These are phyloP conservation scores for Alternaria sp. DNA, from an alignment of 2,329 filamentous ascomycete species.

Conservation along the genomic window DNA sequence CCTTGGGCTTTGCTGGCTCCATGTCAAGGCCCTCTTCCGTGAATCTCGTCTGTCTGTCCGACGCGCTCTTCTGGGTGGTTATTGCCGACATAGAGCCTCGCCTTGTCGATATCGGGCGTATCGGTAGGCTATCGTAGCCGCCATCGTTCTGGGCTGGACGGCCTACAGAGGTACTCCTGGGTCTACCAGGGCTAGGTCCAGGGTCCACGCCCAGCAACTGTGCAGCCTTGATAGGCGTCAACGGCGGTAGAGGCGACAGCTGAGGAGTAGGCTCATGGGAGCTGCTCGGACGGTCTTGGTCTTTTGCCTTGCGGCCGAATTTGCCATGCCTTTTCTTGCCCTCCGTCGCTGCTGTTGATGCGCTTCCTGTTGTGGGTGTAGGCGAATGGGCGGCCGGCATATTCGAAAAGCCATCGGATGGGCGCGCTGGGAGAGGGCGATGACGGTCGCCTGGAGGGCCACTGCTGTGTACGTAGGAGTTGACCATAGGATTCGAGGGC, in stretches of 20 bases:
- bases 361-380: slow-evolving; percentile 1
- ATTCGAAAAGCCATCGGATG: background rate
- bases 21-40: slow-evolving; percentile 16
- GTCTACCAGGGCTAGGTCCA: background rate
- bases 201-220: slow-evolving; percentile 25
- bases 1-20: slow-evolving; percentile 11
- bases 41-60: slow-evolving; percentile 8
- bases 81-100: slow-evolving; percentile 3
- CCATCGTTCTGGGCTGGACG: slow-evolving; percentile 2
- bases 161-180: background rate
- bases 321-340: slow-evolving; percentile 26
- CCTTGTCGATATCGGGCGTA: slow-evolving; percentile 8
- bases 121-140: slow-evolving; percentile 1
- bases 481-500: slow-evolving; percentile 1
- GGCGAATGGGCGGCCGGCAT: background rate
- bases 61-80: slow-evolving; percentile 1
- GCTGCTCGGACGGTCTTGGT: slow-evolving; percentile 10
- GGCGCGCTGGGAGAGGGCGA: background rate
- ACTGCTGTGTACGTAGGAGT: slow-evolving; percentile 2
- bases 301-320: slow-evolving; percentile 21
- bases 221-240: slow-evolving; percentile 30
- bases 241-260: slow-evolving; percentile 22
- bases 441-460: slow-evolving; percentile 1
- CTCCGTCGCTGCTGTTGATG: slow-evolving; percentile 1
- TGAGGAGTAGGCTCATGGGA: slow-evolving; percentile 4